Conservation (phyloP, 768 basidiomycete genomes). For the Boletellus ananiceps region DNA sequence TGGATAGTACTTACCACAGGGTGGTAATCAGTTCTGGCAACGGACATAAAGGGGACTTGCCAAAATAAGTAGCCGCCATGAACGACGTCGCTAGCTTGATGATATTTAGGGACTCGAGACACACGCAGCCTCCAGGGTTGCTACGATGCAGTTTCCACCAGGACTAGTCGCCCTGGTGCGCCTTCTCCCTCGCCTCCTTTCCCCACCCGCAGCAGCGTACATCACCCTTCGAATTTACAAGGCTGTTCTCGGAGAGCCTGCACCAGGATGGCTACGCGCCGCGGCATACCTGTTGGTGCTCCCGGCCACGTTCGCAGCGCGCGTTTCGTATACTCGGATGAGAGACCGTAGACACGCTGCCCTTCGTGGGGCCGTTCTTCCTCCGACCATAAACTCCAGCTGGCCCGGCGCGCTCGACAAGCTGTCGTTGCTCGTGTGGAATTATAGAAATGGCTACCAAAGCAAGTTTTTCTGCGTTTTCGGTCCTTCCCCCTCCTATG, state of each 20-base stretch:
- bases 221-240: slow-evolving; percentile 11
- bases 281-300: slow-evolving; percentile 24
- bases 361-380: slow-evolving; percentile 42
- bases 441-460: slow-evolving; percentile 44
- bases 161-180: slow-evolving; percentile 31
- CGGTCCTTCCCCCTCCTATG: no score
- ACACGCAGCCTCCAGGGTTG: not conserved
- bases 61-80: no score
- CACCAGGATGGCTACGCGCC: slow-evolving; percentile 11
- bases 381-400: slow-evolving; percentile 36
- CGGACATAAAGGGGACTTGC: no score
- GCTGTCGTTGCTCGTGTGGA: slow-evolving; percentile 34
- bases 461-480: slow-evolving; percentile 29
- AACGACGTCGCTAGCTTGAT: no score
- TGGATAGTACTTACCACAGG: no score
- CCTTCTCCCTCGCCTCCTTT: slow-evolving; percentile 26
- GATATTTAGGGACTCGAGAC: no score
- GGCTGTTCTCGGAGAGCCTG: not conserved
- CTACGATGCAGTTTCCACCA: slow-evolving; percentile 25
- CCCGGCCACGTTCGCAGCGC: slow-evolving; percentile 16
- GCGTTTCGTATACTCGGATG: slow-evolving; percentile 40
- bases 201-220: slow-evolving; percentile 17
- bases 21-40: no score
- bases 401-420: slow-evolving; percentile 46
- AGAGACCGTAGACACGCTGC: slow-evolving; percentile 41